Evolutionary conservation across 495 filamentous ascomycete genomes (phyloP).

Genomic region (Parathielavia appendiculata): DNA sequence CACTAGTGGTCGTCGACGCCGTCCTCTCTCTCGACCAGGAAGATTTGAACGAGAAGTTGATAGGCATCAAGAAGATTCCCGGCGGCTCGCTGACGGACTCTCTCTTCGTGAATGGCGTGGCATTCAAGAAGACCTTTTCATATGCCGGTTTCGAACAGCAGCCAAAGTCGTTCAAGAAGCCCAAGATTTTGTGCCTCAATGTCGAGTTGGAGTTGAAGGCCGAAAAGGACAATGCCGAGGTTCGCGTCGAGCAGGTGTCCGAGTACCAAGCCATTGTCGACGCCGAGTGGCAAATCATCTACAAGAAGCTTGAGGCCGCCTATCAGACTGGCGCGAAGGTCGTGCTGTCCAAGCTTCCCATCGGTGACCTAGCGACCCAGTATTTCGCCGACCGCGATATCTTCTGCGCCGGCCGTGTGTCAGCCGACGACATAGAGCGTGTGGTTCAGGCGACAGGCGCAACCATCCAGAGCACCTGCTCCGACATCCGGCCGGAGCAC

Average conservation of each 20-base stretch:
- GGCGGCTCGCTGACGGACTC: slow-evolving; percentile 96
- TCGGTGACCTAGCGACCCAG: slow-evolving; percentile 96
- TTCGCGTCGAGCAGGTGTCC: slow-evolving; percentile 94
- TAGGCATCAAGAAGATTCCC: slow-evolving; percentile 95
- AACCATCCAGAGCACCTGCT: slow-evolving; percentile 91
- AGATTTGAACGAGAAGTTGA: slow-evolving; percentile 95
- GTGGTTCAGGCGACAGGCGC: slow-evolving; percentile 92
- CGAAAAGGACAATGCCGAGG: slow-evolving; percentile 98
- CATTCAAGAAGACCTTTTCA: slow-evolving; percentile 99
- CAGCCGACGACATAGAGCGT: slow-evolving; percentile 91
- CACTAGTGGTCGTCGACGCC: slow-evolving; percentile 90
- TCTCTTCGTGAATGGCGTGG: slow-evolving; percentile 94
- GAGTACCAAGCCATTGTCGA: slow-evolving; percentile 99
- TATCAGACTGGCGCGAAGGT: slow-evolving; percentile 93
- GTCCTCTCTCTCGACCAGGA: slow-evolving; percentile 96
- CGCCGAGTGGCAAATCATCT: slow-evolving; percentile 99
- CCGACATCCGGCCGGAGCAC: slow-evolving; percentile 84
- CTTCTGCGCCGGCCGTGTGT: slow-evolving; percentile 94
- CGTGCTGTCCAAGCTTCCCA: slow-evolving; percentile 92
- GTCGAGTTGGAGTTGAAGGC: slow-evolving; percentile 97
- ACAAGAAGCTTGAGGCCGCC: slow-evolving; percentile 93
- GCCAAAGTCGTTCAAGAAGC: slow-evolving; percentile 89
- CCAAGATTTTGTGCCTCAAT: slow-evolving; percentile 93
- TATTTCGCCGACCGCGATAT: slow-evolving; percentile 97
- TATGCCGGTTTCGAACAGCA: slow-evolving; percentile 99